These are phyloP conservation scores for Sindora glabra DNA, from an alignment of 306 rosid genomes.

Conservation along the genomic window DNA sequence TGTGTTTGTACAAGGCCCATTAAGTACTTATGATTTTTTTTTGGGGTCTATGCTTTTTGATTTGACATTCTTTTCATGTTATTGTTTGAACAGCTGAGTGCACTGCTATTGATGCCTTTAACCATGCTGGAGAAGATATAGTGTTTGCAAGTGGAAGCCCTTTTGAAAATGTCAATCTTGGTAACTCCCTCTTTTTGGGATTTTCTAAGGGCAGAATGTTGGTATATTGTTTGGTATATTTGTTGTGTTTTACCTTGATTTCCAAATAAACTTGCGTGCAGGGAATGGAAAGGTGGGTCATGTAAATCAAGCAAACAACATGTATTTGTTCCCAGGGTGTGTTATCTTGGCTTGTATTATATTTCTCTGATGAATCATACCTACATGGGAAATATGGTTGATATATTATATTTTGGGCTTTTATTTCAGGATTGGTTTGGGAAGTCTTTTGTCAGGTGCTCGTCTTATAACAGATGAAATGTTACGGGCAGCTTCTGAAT, in stretches of 20 bases:
- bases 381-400: not conserved
- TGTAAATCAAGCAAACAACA: constrained; percentile 98
- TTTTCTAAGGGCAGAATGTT: constrained; percentile 11
- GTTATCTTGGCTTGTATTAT: constrained; percentile 16
- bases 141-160: no score
- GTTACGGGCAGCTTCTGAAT: constrained; percentile 97
- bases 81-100: constrained; percentile 74
- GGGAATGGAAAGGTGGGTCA: constrained; percentile 86
- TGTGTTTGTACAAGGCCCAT: constrained; percentile 42
- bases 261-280: constrained; percentile 25
- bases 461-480: constrained; percentile 82
- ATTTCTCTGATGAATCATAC: not conserved
- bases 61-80: constrained; percentile 5
- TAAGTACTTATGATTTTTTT: constrained; percentile 17
- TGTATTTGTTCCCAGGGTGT: constrained; percentile 98
- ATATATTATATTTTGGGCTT: constrained; percentile 14
- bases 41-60: constrained; percentile 8
- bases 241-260: constrained; percentile 11
- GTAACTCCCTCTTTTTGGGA: constrained; percentile 27
- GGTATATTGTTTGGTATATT: constrained; percentile 3
- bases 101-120: no score
- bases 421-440: constrained; percentile 84
- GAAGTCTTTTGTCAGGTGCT: constrained; percentile 88
- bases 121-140: no score
- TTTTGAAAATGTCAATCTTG: no score